phyloP scores from a whole-genome alignment of 345 rosid genomes.

The Dipteronia dyeriana region DNA sequence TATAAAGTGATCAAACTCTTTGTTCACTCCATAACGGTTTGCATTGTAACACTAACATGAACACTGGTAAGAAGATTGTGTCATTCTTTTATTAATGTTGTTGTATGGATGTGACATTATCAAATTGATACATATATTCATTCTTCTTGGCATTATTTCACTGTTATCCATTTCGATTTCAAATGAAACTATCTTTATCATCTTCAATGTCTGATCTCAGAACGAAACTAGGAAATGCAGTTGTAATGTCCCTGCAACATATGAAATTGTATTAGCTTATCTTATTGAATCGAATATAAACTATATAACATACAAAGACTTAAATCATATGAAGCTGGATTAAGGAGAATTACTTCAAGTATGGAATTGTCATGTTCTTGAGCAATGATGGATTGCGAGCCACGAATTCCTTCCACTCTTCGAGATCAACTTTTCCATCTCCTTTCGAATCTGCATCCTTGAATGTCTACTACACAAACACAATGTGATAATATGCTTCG shows the following conservation, averaged over 20 bases:
- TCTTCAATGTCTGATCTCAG: slow-evolving; percentile 28
- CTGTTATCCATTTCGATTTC: background rate
- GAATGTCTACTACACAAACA: slow-evolving; percentile 44
- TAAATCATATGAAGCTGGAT: no score
- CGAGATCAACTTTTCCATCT: slow-evolving; percentile 46
- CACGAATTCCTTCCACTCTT: slow-evolving; percentile 43
- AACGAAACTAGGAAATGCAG: slow-evolving; percentile 41
- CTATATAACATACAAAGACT: no score
- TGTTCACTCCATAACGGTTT: background rate
- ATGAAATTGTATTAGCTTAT: background rate
- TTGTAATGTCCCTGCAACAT: slow-evolving; percentile 38
- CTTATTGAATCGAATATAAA: no score
- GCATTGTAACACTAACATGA: background rate
- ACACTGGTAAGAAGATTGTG: slow-evolving; percentile 1
- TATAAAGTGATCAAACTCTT: background rate
- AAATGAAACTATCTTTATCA: slow-evolving; percentile 15
- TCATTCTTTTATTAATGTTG: background rate
- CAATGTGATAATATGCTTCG: background rate
- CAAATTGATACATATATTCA: no score
- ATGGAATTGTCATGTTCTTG: slow-evolving; percentile 50
- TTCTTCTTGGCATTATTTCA: no score
- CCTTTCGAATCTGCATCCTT: slow-evolving; percentile 41
- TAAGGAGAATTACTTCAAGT: slow-evolving; percentile 35
- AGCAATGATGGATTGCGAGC: slow-evolving; percentile 38
- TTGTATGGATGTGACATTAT: background rate